A percentile compares a stretch with the other conserved stretches of the same genome.
phyloP scores from a whole-genome alignment of 2,329 filamentous ascomycete species.

The Fusarium sterilihyphosum region DNA sequence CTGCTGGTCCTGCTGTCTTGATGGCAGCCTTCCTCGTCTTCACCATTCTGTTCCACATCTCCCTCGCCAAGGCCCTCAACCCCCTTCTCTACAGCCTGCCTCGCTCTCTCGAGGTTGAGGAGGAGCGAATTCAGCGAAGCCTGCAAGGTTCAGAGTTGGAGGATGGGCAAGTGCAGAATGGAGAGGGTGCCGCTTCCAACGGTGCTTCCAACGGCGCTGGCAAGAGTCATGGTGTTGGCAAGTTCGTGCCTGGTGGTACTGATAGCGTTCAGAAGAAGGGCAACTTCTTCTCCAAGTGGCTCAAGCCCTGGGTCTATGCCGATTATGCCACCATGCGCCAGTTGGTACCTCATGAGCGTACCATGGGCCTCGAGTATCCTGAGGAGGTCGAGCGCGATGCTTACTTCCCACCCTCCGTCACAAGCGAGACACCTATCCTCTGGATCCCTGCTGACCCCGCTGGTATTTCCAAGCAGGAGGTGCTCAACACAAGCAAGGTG shows the following conservation, averaged over 20 bases:
- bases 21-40: constrained; percentile 82
- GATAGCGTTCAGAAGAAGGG: constrained; percentile 55
- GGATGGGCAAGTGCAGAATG: constrained; percentile 30
- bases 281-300: constrained; percentile 66
- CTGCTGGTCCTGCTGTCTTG: constrained; percentile 75
- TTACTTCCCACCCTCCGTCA: constrained; percentile 78
- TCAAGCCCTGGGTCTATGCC: constrained; percentile 80
- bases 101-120: constrained; percentile 62
- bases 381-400: constrained; percentile 71
- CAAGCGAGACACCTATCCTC: constrained; percentile 67
- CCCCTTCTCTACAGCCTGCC: constrained; percentile 79
- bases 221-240: constrained; percentile 35
- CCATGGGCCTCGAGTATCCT: constrained; percentile 64
- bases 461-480: constrained; percentile 77
- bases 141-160: constrained; percentile 43
- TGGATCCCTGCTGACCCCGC: constrained; percentile 80
- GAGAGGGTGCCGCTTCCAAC: constrained; percentile 16
- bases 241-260: constrained; percentile 35
- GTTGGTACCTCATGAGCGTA: constrained; percentile 70
- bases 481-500: constrained; percentile 71
- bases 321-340: constrained; percentile 77
- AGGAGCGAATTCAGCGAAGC: constrained; percentile 51
- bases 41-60: constrained; percentile 79
- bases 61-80: constrained; percentile 73
- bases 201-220: constrained; percentile 21